Percentiles rank a stretch among this genome's conserved stretches.
These are phyloP conservation scores for Nakazawaea anatomiae DNA, from an alignment of 805 yeast genomes.

Conservation along the genomic window DNA sequence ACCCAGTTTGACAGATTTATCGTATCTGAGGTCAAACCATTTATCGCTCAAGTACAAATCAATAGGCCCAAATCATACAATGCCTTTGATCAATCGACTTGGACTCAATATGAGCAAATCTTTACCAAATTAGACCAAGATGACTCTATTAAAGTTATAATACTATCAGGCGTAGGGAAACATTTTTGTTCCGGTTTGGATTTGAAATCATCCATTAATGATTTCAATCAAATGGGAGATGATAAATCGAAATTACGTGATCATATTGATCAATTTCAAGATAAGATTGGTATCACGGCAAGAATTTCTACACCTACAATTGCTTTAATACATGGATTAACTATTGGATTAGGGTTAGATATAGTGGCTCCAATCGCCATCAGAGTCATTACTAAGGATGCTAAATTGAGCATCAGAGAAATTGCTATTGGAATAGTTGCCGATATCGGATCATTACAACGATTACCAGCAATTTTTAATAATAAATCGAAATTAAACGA, in stretches of 20 bases:
- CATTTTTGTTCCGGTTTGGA: constrained; percentile 67
- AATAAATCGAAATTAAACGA: constrained; percentile 56
- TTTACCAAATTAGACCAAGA: constrained; percentile 39
- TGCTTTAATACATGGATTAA: constrained; percentile 57
- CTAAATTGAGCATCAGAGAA: constrained; percentile 57
- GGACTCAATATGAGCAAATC: constrained; percentile 50
- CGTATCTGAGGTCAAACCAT: constrained; percentile 37
- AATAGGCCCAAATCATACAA: constrained; percentile 57
- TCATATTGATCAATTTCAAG: constrained; percentile 53
- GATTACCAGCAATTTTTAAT: constrained; percentile 48
- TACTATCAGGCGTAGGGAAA: constrained; percentile 50
- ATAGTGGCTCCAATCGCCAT: constrained; percentile 54
- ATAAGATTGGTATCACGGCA: constrained; percentile 42
- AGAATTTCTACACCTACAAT: constrained; percentile 56
- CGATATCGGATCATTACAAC: constrained; percentile 72
- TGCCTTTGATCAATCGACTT: constrained; percentile 47
- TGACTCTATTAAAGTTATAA: constrained; percentile 43
- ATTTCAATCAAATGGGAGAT: constrained; percentile 15
- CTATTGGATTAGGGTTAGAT: constrained; percentile 66
- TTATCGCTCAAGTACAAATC: constrained; percentile 51
- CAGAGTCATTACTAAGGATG: constrained; percentile 48
- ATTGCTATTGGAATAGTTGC: constrained; percentile 71
- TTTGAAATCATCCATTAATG: constrained; percentile 27
- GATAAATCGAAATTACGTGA: constrained; percentile 24
- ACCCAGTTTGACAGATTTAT: constrained; percentile 23